Evolutionary conservation across 1,284 basidiomycete genomes (phyloP).

Genomic region (Cutaneotrichosporon sp.): DNA sequence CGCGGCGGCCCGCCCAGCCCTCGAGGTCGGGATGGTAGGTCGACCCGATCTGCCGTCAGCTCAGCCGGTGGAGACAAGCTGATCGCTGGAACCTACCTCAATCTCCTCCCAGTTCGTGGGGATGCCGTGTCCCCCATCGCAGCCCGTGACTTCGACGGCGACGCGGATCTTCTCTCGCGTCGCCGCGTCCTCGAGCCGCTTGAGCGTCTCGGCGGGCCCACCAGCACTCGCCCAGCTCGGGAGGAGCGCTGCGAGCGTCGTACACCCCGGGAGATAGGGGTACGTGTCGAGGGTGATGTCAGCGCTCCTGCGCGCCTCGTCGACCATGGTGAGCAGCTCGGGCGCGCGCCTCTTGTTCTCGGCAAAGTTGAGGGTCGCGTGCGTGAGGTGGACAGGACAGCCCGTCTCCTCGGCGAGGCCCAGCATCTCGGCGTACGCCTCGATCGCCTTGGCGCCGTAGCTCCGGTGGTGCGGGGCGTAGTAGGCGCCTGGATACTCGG

Average conservation of each 20-base stretch:
- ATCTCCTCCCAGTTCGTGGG: constrained; percentile 49
- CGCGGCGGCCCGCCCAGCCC: constrained; percentile 27
- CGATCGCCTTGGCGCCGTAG: constrained; percentile 45
- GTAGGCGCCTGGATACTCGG: constrained; percentile 40
- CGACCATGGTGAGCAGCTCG: constrained; percentile 41
- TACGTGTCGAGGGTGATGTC: constrained; percentile 51
- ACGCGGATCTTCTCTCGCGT: constrained; percentile 41
- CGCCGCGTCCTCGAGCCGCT: constrained; percentile 33
- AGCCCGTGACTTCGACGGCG: constrained; percentile 44
- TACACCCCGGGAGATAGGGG: constrained; percentile 51
- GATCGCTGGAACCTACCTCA: constrained; percentile 30
- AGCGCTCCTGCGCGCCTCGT: constrained; percentile 29
- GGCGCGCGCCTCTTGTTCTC: constrained; percentile 46
- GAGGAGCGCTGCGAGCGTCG: constrained; percentile 46
- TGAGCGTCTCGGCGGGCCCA: constrained; percentile 41
- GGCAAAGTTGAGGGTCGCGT: constrained; percentile 51
- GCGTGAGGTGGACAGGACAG: constrained; percentile 49
- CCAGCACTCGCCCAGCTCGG: constrained; percentile 48
- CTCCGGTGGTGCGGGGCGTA: constrained; percentile 51
- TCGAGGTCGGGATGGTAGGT: constrained; percentile 30
- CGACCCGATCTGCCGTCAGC: constrained; percentile 32
- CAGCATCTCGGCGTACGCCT: constrained; percentile 50
- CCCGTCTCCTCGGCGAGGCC: constrained; percentile 37
- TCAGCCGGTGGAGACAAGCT: too few species aligned
- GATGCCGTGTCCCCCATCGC: constrained; percentile 52